Percentiles rank a stretch among this genome's conserved stretches.
Evolutionary conservation across 371 early-diverging fungal genomes (phyloP).

Genomic region (Mortierella sp.): DNA sequence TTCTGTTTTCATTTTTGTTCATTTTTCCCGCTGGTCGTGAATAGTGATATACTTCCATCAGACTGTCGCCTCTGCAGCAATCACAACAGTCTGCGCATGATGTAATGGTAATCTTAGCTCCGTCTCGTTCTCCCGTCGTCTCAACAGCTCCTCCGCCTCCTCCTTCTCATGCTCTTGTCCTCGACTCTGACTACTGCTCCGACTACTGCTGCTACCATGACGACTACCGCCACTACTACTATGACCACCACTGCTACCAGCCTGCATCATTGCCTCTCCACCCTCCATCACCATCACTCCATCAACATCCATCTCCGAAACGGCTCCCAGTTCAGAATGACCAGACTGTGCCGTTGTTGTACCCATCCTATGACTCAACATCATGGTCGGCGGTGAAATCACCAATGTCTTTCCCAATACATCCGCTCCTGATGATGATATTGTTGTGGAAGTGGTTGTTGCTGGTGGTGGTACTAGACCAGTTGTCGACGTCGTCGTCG

Average conservation of each 20-base stretch:
- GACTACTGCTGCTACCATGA: constrained; percentile 8
- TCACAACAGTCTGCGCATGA: constrained; percentile 14
- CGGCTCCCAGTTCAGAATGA: constrained; percentile 33
- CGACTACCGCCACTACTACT: neutral
- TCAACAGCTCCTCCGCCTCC: too few relatives aligned
- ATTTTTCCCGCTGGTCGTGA: neutral
- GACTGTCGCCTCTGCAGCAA: too few relatives aligned
- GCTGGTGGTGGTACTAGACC: too few relatives aligned
- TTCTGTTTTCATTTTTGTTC: neutral
- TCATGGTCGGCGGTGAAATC: constrained; percentile 22
- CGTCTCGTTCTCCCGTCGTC: too few relatives aligned
- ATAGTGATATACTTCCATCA: too few relatives aligned
- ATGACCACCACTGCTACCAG: constrained; percentile 3
- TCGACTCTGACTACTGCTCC: constrained; percentile 22
- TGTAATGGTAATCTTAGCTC: constrained; percentile 21
- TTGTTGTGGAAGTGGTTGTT: too few relatives aligned
- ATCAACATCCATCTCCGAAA: constrained; percentile 35
- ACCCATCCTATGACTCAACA: constrained; percentile 11
- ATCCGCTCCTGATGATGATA: constrained; percentile 18
- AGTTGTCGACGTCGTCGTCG: too few relatives aligned
- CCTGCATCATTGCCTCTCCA: neutral
- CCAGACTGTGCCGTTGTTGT: constrained; percentile 20
- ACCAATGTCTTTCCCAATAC: constrained; percentile 47
- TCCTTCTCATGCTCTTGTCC: neutral
- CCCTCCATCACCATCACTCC: neutral